Percentiles rank a stretch among this genome's conserved stretches.
phyloP scores from a whole-genome alignment of 2,329 filamentous ascomycete species.

The Pseudopithomyces chartarum region DNA sequence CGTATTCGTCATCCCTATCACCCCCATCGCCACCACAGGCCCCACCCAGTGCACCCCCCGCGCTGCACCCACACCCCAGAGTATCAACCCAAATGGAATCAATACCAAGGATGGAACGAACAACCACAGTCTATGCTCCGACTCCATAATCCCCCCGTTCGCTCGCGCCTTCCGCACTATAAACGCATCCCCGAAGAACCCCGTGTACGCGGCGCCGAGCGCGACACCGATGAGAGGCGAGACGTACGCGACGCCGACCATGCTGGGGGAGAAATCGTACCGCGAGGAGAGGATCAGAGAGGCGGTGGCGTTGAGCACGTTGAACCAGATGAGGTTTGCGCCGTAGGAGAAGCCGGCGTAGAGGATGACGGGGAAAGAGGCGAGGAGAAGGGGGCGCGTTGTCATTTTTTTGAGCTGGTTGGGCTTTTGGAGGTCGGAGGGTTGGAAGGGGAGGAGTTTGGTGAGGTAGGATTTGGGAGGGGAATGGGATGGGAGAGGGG shows the following conservation, averaged over 20 bases:
- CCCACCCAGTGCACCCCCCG: slow-evolving; percentile 54
- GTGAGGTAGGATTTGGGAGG: slow-evolving; percentile 37
- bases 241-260: slow-evolving; percentile 47
- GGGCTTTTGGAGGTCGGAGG: slow-evolving; percentile 33
- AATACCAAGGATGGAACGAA: slow-evolving; percentile 46
- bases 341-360: slow-evolving; percentile 50
- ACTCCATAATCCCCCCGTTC: slow-evolving; percentile 44
- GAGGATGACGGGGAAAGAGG: slow-evolving; percentile 43
- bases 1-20: slow-evolving; percentile 51
- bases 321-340: slow-evolving; percentile 49
- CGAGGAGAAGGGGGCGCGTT: slow-evolving; percentile 27
- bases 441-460: slow-evolving; percentile 39
- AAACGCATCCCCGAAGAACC: slow-evolving; percentile 42
- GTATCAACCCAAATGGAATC: slow-evolving; percentile 50
- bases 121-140: slow-evolving; percentile 46
- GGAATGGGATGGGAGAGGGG: neutral
- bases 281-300: slow-evolving; percentile 45
- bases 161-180: slow-evolving; percentile 39
- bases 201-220: slow-evolving; percentile 38
- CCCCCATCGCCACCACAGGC: slow-evolving; percentile 53
- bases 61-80: slow-evolving; percentile 57
- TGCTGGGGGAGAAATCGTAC: slow-evolving; percentile 46
- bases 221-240: slow-evolving; percentile 43
- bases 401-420: slow-evolving; percentile 34
- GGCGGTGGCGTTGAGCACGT: slow-evolving; percentile 50